Evolutionary conservation across 129 eudicot genomes (phyloP).

Genomic region (Dittrichia graveolens): DNA sequence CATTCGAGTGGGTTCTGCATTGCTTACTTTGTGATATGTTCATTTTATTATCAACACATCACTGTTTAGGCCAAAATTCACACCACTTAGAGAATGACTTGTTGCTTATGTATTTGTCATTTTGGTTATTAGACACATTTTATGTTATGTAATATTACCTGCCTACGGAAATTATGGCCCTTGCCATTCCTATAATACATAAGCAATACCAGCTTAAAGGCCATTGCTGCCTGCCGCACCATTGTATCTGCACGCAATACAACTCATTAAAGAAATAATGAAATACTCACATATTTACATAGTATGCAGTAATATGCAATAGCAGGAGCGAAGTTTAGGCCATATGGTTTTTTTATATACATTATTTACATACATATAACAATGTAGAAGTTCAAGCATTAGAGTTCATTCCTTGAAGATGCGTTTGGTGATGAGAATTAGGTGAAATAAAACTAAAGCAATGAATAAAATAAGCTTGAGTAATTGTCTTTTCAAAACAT

Average conservation of each 20-base stretch:
- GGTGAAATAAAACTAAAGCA: not conserved
- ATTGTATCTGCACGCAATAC: conserved; percentile 58
- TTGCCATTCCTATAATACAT: conserved; percentile 81
- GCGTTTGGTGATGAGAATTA: not conserved
- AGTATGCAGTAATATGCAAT: conserved; percentile 10
- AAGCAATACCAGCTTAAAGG: conserved; percentile 62
- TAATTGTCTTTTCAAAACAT: conserved; percentile 2
- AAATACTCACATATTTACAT: conserved; percentile 14
- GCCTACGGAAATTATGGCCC: conserved; percentile 85
- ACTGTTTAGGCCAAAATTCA: not conserved
- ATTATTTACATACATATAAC: not conserved
- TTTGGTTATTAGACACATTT: conserved; percentile 4
- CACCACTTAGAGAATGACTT: not conserved
- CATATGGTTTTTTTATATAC: not conserved
- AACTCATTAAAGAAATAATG: conserved; percentile 14
- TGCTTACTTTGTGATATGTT: conserved; percentile 2
- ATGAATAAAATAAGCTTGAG: not conserved
- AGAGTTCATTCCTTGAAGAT: not conserved
- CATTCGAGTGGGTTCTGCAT: not conserved
- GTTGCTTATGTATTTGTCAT: not conserved
- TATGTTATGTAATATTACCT: conserved; percentile 48
- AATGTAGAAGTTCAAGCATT: conserved; percentile 17
- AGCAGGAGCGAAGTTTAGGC: not conserved
- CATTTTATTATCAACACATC: not conserved
- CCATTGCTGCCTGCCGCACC: conserved; percentile 82